Base-by-base conservation (phyloP, 2,329 filamentous ascomycete species). In the Microcera coccophila region DNA sequence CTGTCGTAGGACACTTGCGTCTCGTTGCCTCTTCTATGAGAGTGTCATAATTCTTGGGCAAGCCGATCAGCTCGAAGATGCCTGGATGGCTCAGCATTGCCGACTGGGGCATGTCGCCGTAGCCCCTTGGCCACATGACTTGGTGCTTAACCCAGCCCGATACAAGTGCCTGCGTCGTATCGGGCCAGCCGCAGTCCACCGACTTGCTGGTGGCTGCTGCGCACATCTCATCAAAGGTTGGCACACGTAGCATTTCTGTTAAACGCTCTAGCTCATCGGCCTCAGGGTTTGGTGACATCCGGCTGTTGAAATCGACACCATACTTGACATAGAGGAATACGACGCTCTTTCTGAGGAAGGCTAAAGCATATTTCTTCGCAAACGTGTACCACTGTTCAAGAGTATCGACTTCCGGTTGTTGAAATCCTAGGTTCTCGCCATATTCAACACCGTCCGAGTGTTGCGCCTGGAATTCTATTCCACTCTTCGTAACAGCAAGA, bases 11-110 rank as follows among this genome's bases (percentile, higher is more conserved):
- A 60, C 93, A 98, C 38, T 79, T 82, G 39, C 85, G 75, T 50
- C 82, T 83, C 54, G 93, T 91, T 19, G 89, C 88, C 66, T 95
- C 90, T 60, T 96, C 91, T 45, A 95, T 95, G 28, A 98, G 74
- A 3, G 82, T 85, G 63, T 97, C 93, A 62, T 90, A 98, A 58
- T 91, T 90, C 66, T 87, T 87, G 1, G 93, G 93, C 37, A 98
- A 70, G 1, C 93, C 93, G 11, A 98, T 84, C 18, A 98, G 79
- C 64, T 98, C 93, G 59, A 93, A 95, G 50, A 98, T 95, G 36
- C 82, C 85, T 0, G 93, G 94, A 62, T 98, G 93, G 42, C 86
- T 83, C 55, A 78, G 55, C 51, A 76, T 64, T 26, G 75, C 75
- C 7, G 75, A 74, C 14, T 52, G 45, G 15, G 68, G 65, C 41